phyloP scores from a whole-genome alignment of 2,329 filamentous ascomycete genomes.

The Sclerotinia nivalis region DNA sequence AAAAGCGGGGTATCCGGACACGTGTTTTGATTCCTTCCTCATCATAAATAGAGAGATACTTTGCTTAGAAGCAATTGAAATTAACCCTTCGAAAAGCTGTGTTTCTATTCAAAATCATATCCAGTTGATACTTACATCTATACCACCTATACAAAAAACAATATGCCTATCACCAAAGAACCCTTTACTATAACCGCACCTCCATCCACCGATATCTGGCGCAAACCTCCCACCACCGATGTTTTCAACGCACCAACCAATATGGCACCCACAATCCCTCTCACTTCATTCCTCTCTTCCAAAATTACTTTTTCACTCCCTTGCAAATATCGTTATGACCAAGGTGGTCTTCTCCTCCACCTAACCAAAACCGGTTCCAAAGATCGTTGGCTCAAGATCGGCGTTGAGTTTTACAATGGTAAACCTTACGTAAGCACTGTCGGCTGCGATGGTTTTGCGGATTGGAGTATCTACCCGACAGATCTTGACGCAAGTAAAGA shows the following conservation, averaged over 20 bases:
- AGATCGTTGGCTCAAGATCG: conserved; percentile 21
- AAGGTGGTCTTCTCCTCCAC: conserved; percentile 19
- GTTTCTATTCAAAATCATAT: too few species aligned
- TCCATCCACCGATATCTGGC: conserved; percentile 17
- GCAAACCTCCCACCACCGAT: conserved; percentile 21
- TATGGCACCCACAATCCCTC: background rate
- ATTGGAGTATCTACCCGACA: conserved; percentile 19
- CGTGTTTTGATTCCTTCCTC: background rate
- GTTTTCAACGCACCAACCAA: conserved; percentile 19
- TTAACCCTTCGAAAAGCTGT: background rate
- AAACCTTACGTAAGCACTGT: conserved; percentile 15
- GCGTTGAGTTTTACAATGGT: conserved; percentile 17
- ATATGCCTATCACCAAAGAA: conserved; percentile 14
- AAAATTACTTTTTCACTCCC: conserved; percentile 11
- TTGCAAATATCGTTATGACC: conserved; percentile 19
- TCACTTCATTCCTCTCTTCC: conserved; percentile 8
- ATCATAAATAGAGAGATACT: background rate
- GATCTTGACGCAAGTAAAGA: background rate
- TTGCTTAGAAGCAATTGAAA: background rate
- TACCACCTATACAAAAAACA: background rate
- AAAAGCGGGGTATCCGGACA: background rate
- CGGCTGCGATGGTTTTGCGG: conserved; percentile 6
- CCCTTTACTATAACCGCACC: conserved; percentile 10
- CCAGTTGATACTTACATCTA: background rate
- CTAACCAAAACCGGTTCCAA: background rate